Percentiles rank a stretch among this genome's conserved stretches.
Evolutionary conservation across 169 alveolate species (phyloP).

Genomic region (Plasmodium fragile): DNA sequence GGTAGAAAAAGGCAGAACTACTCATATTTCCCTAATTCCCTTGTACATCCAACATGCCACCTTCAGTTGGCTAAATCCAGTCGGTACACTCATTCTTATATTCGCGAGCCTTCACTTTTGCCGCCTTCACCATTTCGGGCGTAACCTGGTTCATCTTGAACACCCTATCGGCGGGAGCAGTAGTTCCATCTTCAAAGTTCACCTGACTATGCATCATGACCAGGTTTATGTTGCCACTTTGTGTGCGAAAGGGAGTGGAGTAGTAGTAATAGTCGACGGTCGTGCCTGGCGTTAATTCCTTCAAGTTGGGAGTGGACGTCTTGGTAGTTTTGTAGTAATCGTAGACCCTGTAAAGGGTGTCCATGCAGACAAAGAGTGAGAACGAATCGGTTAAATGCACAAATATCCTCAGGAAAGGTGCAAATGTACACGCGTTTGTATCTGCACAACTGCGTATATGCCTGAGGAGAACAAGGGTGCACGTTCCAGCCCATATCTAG

Average conservation of each 20-base stretch:
- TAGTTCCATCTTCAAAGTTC: slow-evolving; percentile 80
- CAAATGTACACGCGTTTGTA: not conserved
- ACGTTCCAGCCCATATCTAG: not conserved
- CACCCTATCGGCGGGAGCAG: slow-evolving; percentile 79
- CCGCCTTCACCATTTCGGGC: slow-evolving; percentile 67
- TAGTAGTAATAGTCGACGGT: slow-evolving; percentile 80
- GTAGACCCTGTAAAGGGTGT: slow-evolving; percentile 73
- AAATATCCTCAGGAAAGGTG: not conserved
- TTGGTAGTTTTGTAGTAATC: slow-evolving; percentile 79
- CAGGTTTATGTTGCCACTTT: slow-evolving; percentile 78
- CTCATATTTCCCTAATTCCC: not conserved
- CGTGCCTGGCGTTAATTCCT: slow-evolving; percentile 77
- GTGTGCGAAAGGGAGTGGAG: slow-evolving; percentile 79
- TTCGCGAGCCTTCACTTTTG: slow-evolving; percentile 27
- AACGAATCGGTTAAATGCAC: not conserved
- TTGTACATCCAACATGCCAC: not conserved
- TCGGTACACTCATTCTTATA: slow-evolving; percentile 7
- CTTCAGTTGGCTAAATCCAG: not conserved
- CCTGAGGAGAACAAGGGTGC: not conserved
- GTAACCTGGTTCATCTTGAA: slow-evolving; percentile 50
- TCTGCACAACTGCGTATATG: not conserved
- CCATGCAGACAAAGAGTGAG: not conserved
- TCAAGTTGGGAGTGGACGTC: slow-evolving; percentile 42
- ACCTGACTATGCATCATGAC: slow-evolving; percentile 85
- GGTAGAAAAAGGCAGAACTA: not conserved